These are phyloP conservation scores for Dactylellina drechsleri DNA, from an alignment of 2,329 filamentous ascomycete species.

Conservation along the genomic window DNA sequence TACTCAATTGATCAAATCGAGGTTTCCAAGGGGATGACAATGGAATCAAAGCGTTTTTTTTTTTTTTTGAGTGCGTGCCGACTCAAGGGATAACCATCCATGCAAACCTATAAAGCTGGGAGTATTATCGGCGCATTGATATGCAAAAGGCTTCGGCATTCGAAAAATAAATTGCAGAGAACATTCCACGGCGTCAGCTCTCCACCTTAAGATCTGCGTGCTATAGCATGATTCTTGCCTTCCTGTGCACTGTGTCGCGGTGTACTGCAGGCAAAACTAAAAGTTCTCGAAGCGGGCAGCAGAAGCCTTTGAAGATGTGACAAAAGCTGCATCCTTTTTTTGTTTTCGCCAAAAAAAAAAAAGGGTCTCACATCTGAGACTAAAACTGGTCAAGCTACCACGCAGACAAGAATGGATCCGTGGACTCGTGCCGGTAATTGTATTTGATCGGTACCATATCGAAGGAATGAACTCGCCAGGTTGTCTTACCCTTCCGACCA, in stretches of 20 bases:
- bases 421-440: slow-evolving; percentile 3
- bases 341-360: slow-evolving; percentile 5
- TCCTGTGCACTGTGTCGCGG: neutral
- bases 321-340: slow-evolving; percentile 19
- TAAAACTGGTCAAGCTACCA: slow-evolving; percentile 17
- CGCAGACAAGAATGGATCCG: slow-evolving; percentile 23
- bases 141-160: slow-evolving; percentile 18
- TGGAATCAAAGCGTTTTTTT: neutral
- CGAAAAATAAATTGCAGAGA: slow-evolving; percentile 14
- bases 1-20: too few relatives aligned
- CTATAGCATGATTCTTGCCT: slow-evolving; percentile 9
- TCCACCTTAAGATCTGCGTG: slow-evolving; percentile 15
- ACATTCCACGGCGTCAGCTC: slow-evolving; percentile 21
- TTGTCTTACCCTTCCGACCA: neutral
- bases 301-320: slow-evolving; percentile 28
- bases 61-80: neutral
- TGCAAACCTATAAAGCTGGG: neutral
- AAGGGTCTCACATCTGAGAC: slow-evolving; percentile 35
- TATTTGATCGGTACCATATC: neutral
- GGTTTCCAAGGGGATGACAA: neutral
- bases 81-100: too few relatives aligned
- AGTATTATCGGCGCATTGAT: neutral
- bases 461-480: neutral
- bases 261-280: slow-evolving; percentile 19
- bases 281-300: slow-evolving; percentile 13